A percentile compares a stretch with the other conserved stretches of the same genome.
Evolutionary conservation across 345 rosid genomes (phyloP).

Genomic region (Camelina hispida): DNA sequence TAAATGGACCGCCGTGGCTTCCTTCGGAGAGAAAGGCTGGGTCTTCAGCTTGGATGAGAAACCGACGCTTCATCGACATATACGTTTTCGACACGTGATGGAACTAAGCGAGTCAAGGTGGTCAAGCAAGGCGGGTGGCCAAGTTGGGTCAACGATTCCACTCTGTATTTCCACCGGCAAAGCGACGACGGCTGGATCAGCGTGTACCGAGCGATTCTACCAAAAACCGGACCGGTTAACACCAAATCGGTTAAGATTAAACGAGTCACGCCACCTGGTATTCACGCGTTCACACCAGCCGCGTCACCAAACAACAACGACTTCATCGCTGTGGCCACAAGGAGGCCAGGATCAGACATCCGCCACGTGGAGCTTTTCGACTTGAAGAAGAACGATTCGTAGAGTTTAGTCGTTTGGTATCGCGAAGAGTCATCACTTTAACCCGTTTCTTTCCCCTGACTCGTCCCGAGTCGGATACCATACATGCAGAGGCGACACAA

Average conservation of each 20-base stretch:
- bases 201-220: slow-evolving; percentile 63
- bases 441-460: slow-evolving; percentile 90
- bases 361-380: slow-evolving; percentile 84
- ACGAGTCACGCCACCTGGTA: slow-evolving; percentile 79
- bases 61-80: slow-evolving; percentile 74
- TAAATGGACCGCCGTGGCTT: slow-evolving; percentile 75
- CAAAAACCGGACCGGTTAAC: slow-evolving; percentile 48
- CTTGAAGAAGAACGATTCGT: slow-evolving; percentile 54
- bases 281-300: slow-evolving; percentile 93
- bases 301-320: slow-evolving; percentile 73
- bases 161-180: slow-evolving; percentile 72
- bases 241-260: slow-evolving; percentile 52
- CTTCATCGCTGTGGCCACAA: slow-evolving; percentile 76
- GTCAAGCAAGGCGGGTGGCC: slow-evolving; percentile 90
- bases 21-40: slow-evolving; percentile 73
- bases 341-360: slow-evolving; percentile 58
- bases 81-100: slow-evolving; percentile 81
- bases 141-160: slow-evolving; percentile 75
- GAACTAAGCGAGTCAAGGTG: slow-evolving; percentile 70
- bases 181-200: slow-evolving; percentile 80
- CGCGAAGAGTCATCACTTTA: slow-evolving; percentile 74
- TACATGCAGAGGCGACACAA: slow-evolving; percentile 64
- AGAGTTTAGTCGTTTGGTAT: slow-evolving; percentile 71
- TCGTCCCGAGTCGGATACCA: slow-evolving; percentile 82
- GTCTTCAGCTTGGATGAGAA: slow-evolving; percentile 60